Percentiles rank a stretch among this genome's conserved stretches.
Conservation (phyloP, 441 rosid genomes). For the Brassica hybrid region DNA sequence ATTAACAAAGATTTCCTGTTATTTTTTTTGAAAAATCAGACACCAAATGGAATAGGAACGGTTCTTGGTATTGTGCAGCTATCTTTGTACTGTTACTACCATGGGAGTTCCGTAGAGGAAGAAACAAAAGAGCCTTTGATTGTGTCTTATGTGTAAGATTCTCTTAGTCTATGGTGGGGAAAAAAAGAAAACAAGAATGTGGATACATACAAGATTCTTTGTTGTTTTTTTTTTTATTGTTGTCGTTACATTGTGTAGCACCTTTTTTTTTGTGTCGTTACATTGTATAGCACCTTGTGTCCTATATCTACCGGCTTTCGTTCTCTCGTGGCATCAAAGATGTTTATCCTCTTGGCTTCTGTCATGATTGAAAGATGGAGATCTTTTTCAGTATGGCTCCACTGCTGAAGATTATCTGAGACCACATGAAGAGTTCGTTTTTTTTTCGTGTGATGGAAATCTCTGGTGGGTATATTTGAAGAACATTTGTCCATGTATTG, state of each 20-base stretch:
- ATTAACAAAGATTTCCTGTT: constrained; percentile 5
- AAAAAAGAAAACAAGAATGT: background rate
- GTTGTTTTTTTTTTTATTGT: background rate
- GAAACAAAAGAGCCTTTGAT: constrained; percentile 59
- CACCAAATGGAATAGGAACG: constrained; percentile 81
- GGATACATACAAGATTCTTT: constrained; percentile 29
- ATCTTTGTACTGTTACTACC: constrained; percentile 63
- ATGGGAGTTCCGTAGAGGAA: constrained; percentile 35
- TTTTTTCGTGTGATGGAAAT: constrained; percentile 14
- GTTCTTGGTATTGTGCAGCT: constrained; percentile 73
- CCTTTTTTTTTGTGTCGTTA: background rate
- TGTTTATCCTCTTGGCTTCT: constrained; percentile 31
- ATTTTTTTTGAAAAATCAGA: constrained; percentile 47
- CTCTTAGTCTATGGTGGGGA: background rate
- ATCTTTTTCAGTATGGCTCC: constrained; percentile 6
- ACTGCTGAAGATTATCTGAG: constrained; percentile 8
- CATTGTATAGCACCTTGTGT: constrained; percentile 2
- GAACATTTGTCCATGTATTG: constrained; percentile 21
- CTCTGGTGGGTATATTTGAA: constrained; percentile 14
- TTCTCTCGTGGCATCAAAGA: constrained; percentile 23
- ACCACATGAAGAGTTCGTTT: background rate
- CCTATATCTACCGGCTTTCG: constrained; percentile 17
- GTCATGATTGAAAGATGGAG: constrained; percentile 30
- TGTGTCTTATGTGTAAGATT: constrained; percentile 44
- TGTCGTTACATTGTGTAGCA: background rate